Evolutionary conservation across 371 early-diverging fungal genomes (phyloP).

Genomic region (Mortierella sp.): DNA sequence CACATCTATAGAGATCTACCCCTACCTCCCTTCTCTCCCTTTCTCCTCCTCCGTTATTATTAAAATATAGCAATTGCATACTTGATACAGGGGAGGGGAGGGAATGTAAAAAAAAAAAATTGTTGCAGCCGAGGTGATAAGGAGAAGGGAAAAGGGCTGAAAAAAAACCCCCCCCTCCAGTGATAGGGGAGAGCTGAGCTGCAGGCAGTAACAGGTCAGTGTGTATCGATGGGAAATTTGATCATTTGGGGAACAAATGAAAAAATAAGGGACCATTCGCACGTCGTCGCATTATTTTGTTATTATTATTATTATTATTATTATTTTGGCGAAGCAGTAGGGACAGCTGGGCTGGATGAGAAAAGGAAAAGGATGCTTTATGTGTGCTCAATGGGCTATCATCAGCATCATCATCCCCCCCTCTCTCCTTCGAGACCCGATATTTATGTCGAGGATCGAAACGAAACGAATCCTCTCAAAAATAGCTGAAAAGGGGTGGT

Average conservation of each 20-base stretch:
- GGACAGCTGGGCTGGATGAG: neutral
- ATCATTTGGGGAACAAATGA: slow-evolving; percentile 5
- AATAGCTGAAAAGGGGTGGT: slow-evolving; percentile 8
- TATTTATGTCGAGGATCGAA: neutral
- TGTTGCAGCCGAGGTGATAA: neutral
- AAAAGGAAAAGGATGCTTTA: neutral
- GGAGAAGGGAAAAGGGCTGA: neutral
- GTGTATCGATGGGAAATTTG: slow-evolving; percentile 15
- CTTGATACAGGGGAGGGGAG: slow-evolving; percentile 4
- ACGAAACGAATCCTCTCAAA: neutral
- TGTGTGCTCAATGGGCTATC: neutral
- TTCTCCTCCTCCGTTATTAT: neutral
- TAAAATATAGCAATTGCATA: neutral
- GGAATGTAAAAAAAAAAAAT: neutral
- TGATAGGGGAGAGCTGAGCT: neutral
- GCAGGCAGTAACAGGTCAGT: neutral
- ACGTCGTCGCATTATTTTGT: neutral
- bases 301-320: neutral
- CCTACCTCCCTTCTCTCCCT: neutral
- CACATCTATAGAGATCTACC: neutral
- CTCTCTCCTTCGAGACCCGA: slow-evolving; percentile 2
- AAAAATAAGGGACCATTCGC: slow-evolving; percentile 5
- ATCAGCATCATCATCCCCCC: neutral
- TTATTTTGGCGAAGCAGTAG: slow-evolving; percentile 2
- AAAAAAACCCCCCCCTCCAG: no score